A percentile compares a stretch with the other conserved stretches of the same genome.
Evolutionary conservation across 2,329 filamentous ascomycete species (phyloP).

Genomic region (Apiospora malaysiana): DNA sequence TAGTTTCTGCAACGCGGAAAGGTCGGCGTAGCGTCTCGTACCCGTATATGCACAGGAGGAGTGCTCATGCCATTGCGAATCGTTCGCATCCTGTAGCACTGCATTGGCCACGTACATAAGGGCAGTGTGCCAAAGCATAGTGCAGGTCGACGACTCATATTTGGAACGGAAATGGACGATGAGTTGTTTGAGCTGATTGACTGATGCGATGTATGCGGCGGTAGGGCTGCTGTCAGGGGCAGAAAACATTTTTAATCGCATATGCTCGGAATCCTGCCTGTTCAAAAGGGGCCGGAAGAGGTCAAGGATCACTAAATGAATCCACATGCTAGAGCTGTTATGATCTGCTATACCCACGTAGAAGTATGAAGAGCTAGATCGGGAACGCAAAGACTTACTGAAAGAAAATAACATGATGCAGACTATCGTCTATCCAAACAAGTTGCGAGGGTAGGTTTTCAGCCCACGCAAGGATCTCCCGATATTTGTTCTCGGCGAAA

Average conservation of each 20-base stretch:
- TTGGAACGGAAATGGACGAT: conserved; percentile 44
- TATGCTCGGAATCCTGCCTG: not conserved
- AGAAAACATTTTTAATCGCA: conserved; percentile 39
- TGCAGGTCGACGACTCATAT: conserved; percentile 41
- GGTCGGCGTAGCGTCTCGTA: conserved; percentile 43
- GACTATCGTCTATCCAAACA: conserved; percentile 32
- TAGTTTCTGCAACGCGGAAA: conserved; percentile 43
- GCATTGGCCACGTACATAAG: conserved; percentile 47
- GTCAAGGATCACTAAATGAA: conserved; percentile 45
- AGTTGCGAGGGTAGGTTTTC: conserved; percentile 39
- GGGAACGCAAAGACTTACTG: conserved; percentile 37
- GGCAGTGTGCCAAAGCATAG: conserved; percentile 48
- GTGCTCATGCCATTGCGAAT: conserved; percentile 39
- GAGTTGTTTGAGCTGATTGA: conserved; percentile 45
- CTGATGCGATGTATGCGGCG: conserved; percentile 41
- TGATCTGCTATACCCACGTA: not conserved
- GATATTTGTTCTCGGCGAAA: conserved; percentile 46
- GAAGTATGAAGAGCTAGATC: not conserved
- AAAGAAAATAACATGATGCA: conserved; percentile 43
- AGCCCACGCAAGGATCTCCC: conserved; percentile 46
- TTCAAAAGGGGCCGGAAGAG: conserved; percentile 40
- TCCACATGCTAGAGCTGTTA: conserved; percentile 42
- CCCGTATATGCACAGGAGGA: conserved; percentile 47
- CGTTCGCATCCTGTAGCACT: conserved; percentile 39
- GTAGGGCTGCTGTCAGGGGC: conserved; percentile 37